Evolutionary conservation across 1,139 yeast species (phyloP).

Genomic region (Geotrichum citri-aurantii): DNA sequence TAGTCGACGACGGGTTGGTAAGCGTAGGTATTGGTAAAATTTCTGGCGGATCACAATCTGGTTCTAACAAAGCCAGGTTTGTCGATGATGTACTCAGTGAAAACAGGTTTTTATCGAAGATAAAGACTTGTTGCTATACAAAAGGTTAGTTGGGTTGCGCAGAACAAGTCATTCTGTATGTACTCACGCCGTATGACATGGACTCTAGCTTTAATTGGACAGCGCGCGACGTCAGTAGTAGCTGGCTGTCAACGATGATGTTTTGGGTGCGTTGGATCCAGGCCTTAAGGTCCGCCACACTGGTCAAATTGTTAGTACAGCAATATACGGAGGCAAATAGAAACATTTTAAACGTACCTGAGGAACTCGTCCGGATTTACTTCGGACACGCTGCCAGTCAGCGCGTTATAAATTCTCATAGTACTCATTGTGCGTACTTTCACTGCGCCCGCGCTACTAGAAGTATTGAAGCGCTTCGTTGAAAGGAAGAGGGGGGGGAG

Average conservation of each 20-base stretch:
- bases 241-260: conserved; percentile 27
- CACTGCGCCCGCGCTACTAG: background rate
- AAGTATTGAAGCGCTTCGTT: background rate
- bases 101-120: conserved; percentile 16
- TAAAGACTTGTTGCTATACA: conserved; percentile 18
- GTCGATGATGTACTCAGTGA: conserved; percentile 4
- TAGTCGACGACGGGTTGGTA: conserved; percentile 10
- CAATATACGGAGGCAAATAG: conserved; percentile 1
- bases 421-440: conserved; percentile 16
- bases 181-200: conserved; percentile 25
- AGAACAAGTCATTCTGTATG: background rate
- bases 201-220: conserved; percentile 30
- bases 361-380: conserved; percentile 24
- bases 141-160: background rate
- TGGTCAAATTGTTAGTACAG: conserved; percentile 1
- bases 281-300: conserved; percentile 24
- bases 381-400: conserved; percentile 22
- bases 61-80: conserved; percentile 16
- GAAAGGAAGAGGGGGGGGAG: background rate
- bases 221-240: conserved; percentile 30
- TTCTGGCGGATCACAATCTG: conserved; percentile 6
- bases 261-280: conserved; percentile 20
- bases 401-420: conserved; percentile 24
- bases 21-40: conserved; percentile 13
- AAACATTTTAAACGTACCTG: conserved; percentile 20